Evolutionary conservation across 2,329 filamentous ascomycete genomes (phyloP).

Genomic region (Neurospora crassa): DNA sequence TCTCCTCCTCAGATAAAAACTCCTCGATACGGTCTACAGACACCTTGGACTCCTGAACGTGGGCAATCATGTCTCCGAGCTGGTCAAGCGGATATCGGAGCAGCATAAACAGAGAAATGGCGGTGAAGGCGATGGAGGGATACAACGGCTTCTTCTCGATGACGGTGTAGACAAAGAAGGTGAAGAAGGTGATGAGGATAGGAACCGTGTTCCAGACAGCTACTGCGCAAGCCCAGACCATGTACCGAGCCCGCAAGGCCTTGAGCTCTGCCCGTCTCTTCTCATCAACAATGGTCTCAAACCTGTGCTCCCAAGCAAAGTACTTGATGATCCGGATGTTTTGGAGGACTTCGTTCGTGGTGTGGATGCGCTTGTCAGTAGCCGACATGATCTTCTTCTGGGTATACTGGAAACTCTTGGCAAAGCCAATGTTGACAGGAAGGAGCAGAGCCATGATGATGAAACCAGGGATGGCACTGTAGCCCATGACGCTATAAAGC

Average conservation of each 20-base stretch:
- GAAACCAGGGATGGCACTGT: slow-evolving; percentile 89
- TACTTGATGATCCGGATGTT: slow-evolving; percentile 99
- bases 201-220: slow-evolving; percentile 96
- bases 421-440: slow-evolving; percentile 83
- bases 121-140: slow-evolving; percentile 90
- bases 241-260: slow-evolving; percentile 71
- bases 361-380: slow-evolving; percentile 91
- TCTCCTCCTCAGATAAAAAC: slow-evolving; percentile 88
- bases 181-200: slow-evolving; percentile 90
- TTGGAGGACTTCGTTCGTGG: slow-evolving; percentile 92
- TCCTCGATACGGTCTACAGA: slow-evolving; percentile 95
- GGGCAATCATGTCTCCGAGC: slow-evolving; percentile 95
- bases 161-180: slow-evolving; percentile 86
- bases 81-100: slow-evolving; percentile 90
- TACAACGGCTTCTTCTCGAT: slow-evolving; percentile 83
- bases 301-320: slow-evolving; percentile 95
- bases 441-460: slow-evolving; percentile 81
- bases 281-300: slow-evolving; percentile 77
- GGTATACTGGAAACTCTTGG: slow-evolving; percentile 71
- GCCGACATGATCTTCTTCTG: slow-evolving; percentile 88
- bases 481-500: slow-evolving; percentile 82
- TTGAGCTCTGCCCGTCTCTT: slow-evolving; percentile 73
- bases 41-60: slow-evolving; percentile 94
- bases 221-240: slow-evolving; percentile 84
- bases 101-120: slow-evolving; percentile 89